Conservation (phyloP, 305 asterid species). For the Solanum hybrid region DNA sequence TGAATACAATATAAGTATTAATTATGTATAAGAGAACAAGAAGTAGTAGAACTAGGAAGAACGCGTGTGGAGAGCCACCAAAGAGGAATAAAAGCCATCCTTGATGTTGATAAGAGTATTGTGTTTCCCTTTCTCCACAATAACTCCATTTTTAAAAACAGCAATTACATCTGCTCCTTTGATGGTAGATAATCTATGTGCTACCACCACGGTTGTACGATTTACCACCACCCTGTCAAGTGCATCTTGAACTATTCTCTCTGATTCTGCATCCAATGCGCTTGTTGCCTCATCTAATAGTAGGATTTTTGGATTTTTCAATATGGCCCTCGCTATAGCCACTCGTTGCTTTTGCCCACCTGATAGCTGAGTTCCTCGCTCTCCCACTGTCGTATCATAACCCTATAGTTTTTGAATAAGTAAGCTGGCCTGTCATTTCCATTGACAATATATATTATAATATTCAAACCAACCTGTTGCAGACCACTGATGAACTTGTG, state of each 20-base stretch:
- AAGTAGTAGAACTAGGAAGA: not conserved
- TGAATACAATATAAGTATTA: not conserved
- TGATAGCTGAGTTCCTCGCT: constrained; percentile 71
- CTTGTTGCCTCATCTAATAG: constrained; percentile 86
- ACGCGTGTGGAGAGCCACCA: constrained; percentile 55
- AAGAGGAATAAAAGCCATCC: constrained; percentile 65
- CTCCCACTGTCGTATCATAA: constrained; percentile 76
- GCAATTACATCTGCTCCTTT: constrained; percentile 67
- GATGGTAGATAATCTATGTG: constrained; percentile 71
- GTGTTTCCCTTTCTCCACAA: constrained; percentile 80
- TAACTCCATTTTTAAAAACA: constrained; percentile 65
- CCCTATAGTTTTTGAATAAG: constrained; percentile 26
- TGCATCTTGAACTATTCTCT: constrained; percentile 78
- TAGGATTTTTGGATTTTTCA: constrained; percentile 60
- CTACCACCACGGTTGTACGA: constrained; percentile 75
- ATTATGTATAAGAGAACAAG: not conserved
- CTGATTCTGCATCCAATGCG: constrained; percentile 81
- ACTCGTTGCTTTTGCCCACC: constrained; percentile 93
- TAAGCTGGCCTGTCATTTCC: not conserved
- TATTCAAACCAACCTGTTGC: constrained; percentile 25
- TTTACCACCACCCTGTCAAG: constrained; percentile 62
- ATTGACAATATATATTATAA: not conserved
- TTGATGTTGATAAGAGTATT: constrained; percentile 44
- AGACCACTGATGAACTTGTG: constrained; percentile 80
- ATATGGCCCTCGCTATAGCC: constrained; percentile 83